Base-by-base conservation (phyloP, 179 eudicot species). In the Actinidia arguta region DNA sequence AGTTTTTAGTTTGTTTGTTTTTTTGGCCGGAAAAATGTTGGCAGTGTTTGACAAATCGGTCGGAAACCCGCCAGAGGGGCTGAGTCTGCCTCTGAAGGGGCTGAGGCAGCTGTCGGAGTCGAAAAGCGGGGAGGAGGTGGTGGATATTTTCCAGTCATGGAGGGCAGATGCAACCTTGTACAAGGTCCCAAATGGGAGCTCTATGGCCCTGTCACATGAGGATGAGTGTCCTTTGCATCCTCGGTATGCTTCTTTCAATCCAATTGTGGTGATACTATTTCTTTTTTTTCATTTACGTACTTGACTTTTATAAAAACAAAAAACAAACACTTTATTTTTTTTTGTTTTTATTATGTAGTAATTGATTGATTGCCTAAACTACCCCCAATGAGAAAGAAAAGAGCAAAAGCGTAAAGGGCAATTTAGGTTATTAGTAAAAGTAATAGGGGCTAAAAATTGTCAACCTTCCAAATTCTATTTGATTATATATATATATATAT, bases 161-260 rank as follows among this genome's bases (percentile, higher is more conserved):
- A 62, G 56, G 59, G 39, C 61, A 5, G 85, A 78, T 39, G 68
- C 83, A 11, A 79, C 80, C 9, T 66, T 70, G 51, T 82, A 51
- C 74, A 77, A 71, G 80, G 82, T 85, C 64, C 14, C 83, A 58
- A 82, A 82, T 83, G 89, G 82, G 64, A 83, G 82, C 73, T 80
- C 85, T 77, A 70, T 89, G 85, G 89, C 79, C 75, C 70, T 86
- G 78, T 85, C 89, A 4, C 76, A 85, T 62, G 48, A 85, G 73
- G 81, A 80, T 83, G 86, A 82, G 66, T 82, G 58, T 56, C 84
- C 86, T 54, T 31, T 76, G 71, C 66, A 82, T 62, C 87, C 82
- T 56, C 85, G 90, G 88, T 84, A 82, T 48, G 25, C 24, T 44
- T 10, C 0, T 24, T 12, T n/a, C 51, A 44, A 69, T 3, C 54